phyloP scores from a whole-genome alignment of 345 rosid genomes.

The Triadica sebifera region DNA sequence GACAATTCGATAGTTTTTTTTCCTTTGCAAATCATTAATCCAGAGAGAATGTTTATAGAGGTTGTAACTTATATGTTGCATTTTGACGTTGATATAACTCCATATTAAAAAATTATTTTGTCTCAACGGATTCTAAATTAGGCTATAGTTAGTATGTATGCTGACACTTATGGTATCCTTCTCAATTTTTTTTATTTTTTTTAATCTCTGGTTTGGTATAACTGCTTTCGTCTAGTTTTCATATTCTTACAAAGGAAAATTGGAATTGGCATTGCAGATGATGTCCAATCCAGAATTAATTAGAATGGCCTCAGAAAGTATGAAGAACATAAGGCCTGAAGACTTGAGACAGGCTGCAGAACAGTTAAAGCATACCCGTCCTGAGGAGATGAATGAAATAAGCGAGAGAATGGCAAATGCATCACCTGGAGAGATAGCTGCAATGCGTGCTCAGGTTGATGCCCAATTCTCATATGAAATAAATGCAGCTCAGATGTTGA shows the following conservation, averaged over 20 bases:
- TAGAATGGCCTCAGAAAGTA: conserved; percentile 92
- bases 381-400: conserved; percentile 87
- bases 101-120: no score
- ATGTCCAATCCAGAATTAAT: conserved; percentile 94
- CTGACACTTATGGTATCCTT: background rate
- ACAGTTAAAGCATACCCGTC: conserved; percentile 73
- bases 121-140: background rate
- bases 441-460: conserved; percentile 74
- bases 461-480: conserved; percentile 66
- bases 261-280: conserved; percentile 49
- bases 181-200: background rate
- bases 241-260: background rate
- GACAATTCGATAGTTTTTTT: background rate
- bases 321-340: conserved; percentile 90
- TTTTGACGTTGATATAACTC: no score
- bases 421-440: conserved; percentile 78
- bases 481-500: conserved; percentile 80
- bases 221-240: background rate
- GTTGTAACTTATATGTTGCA: no score
- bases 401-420: conserved; percentile 86
- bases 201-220: background rate
- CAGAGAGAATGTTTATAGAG: no score
- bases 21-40: background rate
- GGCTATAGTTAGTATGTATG: background rate
- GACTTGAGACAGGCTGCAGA: conserved; percentile 87